A percentile compares a stretch with the other conserved stretches of the same genome.
These are phyloP conservation scores for Spirogloea muscicola DNA, from an alignment of 139 green algal species.

Conservation along the genomic window DNA sequence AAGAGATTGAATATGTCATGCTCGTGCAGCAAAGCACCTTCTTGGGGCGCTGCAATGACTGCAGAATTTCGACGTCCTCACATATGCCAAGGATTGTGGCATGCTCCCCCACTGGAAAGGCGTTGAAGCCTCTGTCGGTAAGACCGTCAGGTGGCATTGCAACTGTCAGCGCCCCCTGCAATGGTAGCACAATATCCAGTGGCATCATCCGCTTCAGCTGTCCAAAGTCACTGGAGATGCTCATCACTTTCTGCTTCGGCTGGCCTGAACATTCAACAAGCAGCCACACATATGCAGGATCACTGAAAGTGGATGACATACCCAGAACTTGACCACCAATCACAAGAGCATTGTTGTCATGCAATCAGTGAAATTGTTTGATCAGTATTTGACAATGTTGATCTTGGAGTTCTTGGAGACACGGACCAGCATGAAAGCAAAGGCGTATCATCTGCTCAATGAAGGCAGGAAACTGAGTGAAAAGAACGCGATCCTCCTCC, in stretches of 20 bases:
- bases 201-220: conserved; percentile 62
- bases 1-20: too few species aligned
- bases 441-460: conserved; percentile 52
- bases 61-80: conserved; percentile 78
- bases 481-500: not conserved
- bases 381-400: not conserved
- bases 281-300: too few species aligned
- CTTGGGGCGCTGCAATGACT: conserved; percentile 83
- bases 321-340: not conserved
- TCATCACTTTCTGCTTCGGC: conserved; percentile 4
- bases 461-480: conserved; percentile 43
- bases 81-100: conserved; percentile 71
- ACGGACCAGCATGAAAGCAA: conserved; percentile 48
- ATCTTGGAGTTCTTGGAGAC: conserved; percentile 4
- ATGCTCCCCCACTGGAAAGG: conserved; percentile 26
- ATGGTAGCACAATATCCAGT: conserved; percentile 69
- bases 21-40: too few species aligned
- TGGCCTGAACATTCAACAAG: too few species aligned
- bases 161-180: conserved; percentile 56
- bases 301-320: too few species aligned
- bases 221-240: conserved; percentile 45
- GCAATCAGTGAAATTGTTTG: too few species aligned
- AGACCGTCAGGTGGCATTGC: conserved; percentile 45
- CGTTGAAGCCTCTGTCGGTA: not conserved
- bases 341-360: too few species aligned